A percentile compares a stretch with the other conserved stretches of the same genome.
phyloP scores from a whole-genome alignment of 495 filamentous ascomycete species.

The Penicillium cataractarum region DNA sequence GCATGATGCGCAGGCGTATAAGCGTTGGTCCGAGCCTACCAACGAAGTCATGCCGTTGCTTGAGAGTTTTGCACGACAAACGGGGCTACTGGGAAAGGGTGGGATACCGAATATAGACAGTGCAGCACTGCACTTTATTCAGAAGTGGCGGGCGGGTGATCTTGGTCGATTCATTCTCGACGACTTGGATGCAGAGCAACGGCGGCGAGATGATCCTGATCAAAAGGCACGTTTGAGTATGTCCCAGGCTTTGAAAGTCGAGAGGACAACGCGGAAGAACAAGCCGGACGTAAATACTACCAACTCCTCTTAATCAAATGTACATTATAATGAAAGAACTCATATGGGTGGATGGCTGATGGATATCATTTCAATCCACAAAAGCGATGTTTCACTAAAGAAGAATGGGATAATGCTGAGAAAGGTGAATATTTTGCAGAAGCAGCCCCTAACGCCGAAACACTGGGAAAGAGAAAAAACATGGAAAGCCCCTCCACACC shows the following conservation, averaged over 20 bases:
- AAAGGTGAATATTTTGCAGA: conserved; percentile 26
- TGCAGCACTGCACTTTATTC: conserved; percentile 80
- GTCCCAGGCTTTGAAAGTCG: conserved; percentile 46
- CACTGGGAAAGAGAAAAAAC: conserved; percentile 20
- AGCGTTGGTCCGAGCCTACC: conserved; percentile 69
- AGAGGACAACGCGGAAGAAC: conserved; percentile 40
- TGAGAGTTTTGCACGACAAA: conserved; percentile 65
- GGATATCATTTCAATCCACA: conserved; percentile 28
- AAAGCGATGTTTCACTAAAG: conserved; percentile 10
- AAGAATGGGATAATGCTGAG: conserved; percentile 15
- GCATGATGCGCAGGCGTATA: conserved; percentile 59
- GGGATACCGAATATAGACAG: conserved; percentile 71
- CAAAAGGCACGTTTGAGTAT: conserved; percentile 44
- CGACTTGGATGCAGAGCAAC: conserved; percentile 63
- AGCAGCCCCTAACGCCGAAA: conserved; percentile 35
- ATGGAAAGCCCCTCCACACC: conserved; percentile 10
- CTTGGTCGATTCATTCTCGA: conserved; percentile 82
- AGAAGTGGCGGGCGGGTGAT: conserved; percentile 78
- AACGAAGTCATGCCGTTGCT: conserved; percentile 79
- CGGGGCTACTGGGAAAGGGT: conserved; percentile 76
- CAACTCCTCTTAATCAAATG: conserved; percentile 25
- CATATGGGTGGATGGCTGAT: conserved; percentile 8
- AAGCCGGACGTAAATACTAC: conserved; percentile 28
- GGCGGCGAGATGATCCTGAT: conserved; percentile 43
- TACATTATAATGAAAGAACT: conserved; percentile 27